phyloP scores from a whole-genome alignment of 148 eudicot genomes.

The Chenopodium album region DNA sequence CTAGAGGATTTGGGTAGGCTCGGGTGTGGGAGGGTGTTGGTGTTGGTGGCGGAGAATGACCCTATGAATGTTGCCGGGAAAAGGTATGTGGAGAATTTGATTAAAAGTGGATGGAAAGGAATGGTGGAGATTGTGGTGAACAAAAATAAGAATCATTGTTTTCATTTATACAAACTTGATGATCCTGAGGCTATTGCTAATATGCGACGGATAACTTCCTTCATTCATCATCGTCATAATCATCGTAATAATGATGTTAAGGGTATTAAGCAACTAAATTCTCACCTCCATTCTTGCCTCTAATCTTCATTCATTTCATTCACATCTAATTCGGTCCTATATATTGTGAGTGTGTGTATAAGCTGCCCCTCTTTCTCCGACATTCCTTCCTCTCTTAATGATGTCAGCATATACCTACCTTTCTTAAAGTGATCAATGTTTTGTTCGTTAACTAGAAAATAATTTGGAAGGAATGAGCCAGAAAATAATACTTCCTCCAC shows the following conservation, averaged over 20 bases:
- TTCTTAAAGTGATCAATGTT: too few species aligned
- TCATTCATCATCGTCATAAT: neutral
- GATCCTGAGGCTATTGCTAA: conserved; percentile 3
- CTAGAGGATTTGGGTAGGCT: conserved; percentile 31
- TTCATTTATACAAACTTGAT: neutral
- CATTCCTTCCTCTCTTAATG: too few species aligned
- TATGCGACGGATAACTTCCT: neutral
- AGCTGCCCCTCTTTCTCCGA: too few species aligned
- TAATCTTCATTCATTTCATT: neutral
- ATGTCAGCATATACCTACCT: too few species aligned
- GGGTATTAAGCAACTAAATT: neutral
- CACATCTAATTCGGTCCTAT: too few species aligned
- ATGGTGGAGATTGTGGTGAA: neutral
- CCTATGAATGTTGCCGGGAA: conserved; percentile 13
- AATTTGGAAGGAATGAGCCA: too few species aligned
- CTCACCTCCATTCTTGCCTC: neutral
- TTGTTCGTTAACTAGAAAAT: too few species aligned
- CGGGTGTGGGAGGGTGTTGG: conserved; percentile 38
- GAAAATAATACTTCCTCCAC: too few species aligned
- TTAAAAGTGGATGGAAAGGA: conserved; percentile 7
- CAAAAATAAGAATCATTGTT: neutral
- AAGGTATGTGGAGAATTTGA: conserved; percentile 6
- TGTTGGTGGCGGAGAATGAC: conserved; percentile 38
- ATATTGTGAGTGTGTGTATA: too few species aligned
- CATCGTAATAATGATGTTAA: neutral